Evolutionary conservation across 352 stramenopile species (phyloP), one percentile per base, ranked within the genome.

Genomic region (Phytophthora quininea): DNA sequence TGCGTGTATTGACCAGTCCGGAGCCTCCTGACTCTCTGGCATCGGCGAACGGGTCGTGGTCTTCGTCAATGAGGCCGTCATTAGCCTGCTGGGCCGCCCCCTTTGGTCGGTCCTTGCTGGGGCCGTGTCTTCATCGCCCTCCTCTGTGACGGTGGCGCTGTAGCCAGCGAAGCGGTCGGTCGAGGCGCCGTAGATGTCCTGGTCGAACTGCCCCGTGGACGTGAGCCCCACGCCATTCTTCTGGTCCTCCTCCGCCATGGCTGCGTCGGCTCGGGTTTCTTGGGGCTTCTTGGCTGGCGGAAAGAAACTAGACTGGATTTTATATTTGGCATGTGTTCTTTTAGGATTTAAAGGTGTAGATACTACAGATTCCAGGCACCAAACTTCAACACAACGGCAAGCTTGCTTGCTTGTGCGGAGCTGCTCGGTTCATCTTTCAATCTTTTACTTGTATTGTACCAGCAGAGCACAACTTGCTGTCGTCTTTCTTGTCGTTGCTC

Each of bases 1-100:
- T 98, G 62, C 90, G 79, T 37, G 95, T 98, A 73, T 98, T 98
- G 38, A 98, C 93, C 7, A 98, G 61, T 2, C 93, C 92, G 15
- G 86, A 96, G 11, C 94, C 96, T n/a, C 93, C 92, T 10, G 77
- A 73, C 54, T 94, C 86, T 43, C 89, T 79, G 49, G 89, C 79
- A n/a, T 79, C 73, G 3, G 80, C 83, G 69, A 98, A 98, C 29
- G 94, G 93, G 75, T 98, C 91, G 59, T 92, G 76, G 58, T 87
- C 79, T n/a, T 96, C 90, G 62, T 96, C 88, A 5, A 95, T 76
- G 30, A 94, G 69, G 0, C 83, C 88, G 52, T 86, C 85, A 12
- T 63, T 62, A 33, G 74, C 58, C 19, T 52, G 51, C 4, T 27
- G 29, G 19, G 19, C 19, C 19, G 19, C 19, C 19, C 19, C 19